These are phyloP conservation scores for Metrosideros polymorpha DNA, from an alignment of 441 rosid genomes.

Conservation along the genomic window DNA sequence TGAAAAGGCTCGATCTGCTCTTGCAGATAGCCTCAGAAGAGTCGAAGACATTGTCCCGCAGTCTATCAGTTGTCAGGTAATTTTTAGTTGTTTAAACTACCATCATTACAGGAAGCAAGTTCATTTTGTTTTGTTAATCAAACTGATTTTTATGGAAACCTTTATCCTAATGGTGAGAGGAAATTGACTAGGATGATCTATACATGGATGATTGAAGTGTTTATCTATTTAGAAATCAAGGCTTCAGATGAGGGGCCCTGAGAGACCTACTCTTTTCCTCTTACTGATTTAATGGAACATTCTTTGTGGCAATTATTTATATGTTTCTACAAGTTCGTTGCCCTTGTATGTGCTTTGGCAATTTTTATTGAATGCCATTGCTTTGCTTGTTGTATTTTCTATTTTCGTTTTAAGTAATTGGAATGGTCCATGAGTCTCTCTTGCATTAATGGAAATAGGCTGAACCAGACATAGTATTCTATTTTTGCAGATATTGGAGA, in stretches of 20 bases:
- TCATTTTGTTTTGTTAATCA: neutral
- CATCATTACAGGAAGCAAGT: neutral
- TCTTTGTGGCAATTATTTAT: neutral
- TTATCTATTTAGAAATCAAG: neutral
- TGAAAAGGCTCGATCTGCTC: slow-evolving; percentile 70
- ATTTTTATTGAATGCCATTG: neutral
- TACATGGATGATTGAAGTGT: neutral
- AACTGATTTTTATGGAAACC: neutral
- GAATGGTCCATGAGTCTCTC: neutral
- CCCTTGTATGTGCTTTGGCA: neutral
- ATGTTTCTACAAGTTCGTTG: neutral
- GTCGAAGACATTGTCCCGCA: slow-evolving; percentile 95
- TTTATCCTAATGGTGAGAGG: neutral
- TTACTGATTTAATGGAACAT: neutral
- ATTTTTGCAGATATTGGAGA: slow-evolving; percentile 66
- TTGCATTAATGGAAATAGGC: neutral
- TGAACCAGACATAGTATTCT: neutral
- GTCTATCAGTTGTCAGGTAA: slow-evolving; percentile 84
- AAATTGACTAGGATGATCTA: neutral
- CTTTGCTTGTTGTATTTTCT: neutral
- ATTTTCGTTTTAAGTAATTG: neutral
- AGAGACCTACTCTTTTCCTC: neutral
- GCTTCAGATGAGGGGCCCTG: neutral
- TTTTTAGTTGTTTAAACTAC: neutral
- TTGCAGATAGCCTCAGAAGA: slow-evolving; percentile 74